These are phyloP conservation scores for Rhipidocladum racemiflorum DNA, from an alignment of 176 grass and related monocot genomes.

Conservation along the genomic window DNA sequence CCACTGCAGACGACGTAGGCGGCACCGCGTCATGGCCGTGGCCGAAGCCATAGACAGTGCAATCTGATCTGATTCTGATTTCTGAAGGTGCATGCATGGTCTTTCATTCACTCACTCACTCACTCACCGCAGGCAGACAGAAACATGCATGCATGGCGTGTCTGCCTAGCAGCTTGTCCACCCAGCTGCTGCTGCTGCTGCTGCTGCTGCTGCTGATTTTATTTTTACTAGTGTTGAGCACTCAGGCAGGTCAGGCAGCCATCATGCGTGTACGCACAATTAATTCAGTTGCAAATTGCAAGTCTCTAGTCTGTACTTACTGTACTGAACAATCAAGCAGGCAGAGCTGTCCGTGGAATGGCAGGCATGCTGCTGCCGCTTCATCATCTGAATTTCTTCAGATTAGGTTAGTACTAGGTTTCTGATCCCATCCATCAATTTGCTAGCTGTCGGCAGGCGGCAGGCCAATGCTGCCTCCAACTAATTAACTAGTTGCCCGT, in stretches of 20 bases:
- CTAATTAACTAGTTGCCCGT: too few relatives aligned
- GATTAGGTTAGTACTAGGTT: too few relatives aligned
- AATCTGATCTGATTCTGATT: neutral
- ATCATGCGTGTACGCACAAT: neutral
- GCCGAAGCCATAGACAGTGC: neutral
- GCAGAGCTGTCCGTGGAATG: too few relatives aligned
- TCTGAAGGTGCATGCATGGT: neutral
- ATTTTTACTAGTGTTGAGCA: too few relatives aligned
- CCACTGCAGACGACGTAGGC: neutral
- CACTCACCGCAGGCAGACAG: neutral
- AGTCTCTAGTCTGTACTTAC: neutral
- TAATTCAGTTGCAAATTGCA: neutral
- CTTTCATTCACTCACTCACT: neutral
- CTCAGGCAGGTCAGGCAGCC: neutral
- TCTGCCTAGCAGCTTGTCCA: neutral
- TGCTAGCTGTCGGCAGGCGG: too few relatives aligned
- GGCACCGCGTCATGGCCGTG: too few relatives aligned
- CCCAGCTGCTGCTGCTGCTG: too few relatives aligned
- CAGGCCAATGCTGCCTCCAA: too few relatives aligned
- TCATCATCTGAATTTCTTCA: too few relatives aligned
- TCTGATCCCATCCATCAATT: too few relatives aligned
- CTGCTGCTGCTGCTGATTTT: too few relatives aligned
- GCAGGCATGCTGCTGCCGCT: too few relatives aligned
- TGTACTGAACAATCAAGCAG: neutral
- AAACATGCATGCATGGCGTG: neutral